Percentiles rank a stretch among this genome's conserved stretches.
Evolutionary conservation across 1,139 yeast genomes (phyloP).

Genomic region (Yamadazyma blattariae): DNA sequence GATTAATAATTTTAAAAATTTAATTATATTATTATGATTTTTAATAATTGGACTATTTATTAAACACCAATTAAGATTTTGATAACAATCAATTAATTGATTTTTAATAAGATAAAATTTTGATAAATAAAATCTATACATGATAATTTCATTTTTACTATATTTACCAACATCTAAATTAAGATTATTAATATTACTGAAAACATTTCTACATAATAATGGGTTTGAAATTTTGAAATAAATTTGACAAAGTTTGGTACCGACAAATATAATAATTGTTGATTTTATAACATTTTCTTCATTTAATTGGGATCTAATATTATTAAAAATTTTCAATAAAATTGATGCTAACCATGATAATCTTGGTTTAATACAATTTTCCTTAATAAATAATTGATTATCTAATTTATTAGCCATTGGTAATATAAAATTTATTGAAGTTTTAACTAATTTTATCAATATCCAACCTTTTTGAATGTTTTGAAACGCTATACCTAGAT

Average conservation of each 20-base stretch:
- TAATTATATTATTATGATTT: constrained; percentile 28
- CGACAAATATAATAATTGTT: constrained; percentile 52
- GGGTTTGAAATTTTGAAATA: constrained; percentile 67
- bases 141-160: constrained; percentile 42
- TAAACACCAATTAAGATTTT: constrained; percentile 65
- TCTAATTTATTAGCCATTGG: constrained; percentile 55
- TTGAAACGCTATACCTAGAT: constrained; percentile 57
- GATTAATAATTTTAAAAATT: constrained; percentile 49
- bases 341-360: constrained; percentile 55
- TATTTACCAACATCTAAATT: constrained; percentile 33
- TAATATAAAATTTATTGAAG: constrained; percentile 38
- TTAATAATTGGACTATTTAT: constrained; percentile 33
- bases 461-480: constrained; percentile 54
- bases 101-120: constrained; percentile 61
- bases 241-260: constrained; percentile 56
- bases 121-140: constrained; percentile 68
- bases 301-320: constrained; percentile 51
- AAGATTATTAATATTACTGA: constrained; percentile 69
- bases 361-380: constrained; percentile 43
- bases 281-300: constrained; percentile 48
- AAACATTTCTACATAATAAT: constrained; percentile 68
- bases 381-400: constrained; percentile 38
- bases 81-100: constrained; percentile 52
- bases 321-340: constrained; percentile 59
- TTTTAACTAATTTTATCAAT: constrained; percentile 42